Percentiles rank a stretch among this genome's conserved stretches.
These are phyloP conservation scores for Hordeum marinum DNA, from an alignment of 176 grass and related monocot genomes.

Conservation along the genomic window DNA sequence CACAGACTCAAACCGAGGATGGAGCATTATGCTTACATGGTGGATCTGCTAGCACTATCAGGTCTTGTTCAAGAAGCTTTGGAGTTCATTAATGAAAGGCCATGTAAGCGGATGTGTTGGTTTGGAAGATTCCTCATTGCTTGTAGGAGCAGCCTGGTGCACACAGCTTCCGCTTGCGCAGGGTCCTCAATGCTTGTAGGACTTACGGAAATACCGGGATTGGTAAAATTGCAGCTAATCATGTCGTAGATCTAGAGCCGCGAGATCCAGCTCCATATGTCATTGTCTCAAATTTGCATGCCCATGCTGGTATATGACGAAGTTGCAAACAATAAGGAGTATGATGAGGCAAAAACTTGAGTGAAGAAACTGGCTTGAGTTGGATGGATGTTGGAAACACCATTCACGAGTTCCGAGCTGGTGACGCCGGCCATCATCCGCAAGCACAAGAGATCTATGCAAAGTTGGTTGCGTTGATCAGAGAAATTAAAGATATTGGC, in stretches of 20 bases:
- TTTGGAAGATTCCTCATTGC: conserved; percentile 50
- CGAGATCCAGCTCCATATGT: conserved; percentile 74
- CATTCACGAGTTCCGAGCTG: conserved; percentile 69
- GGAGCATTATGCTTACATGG: conserved; percentile 87
- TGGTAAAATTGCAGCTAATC: conserved; percentile 54
- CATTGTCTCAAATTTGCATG: conserved; percentile 80
- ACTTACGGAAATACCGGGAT: conserved; percentile 46
- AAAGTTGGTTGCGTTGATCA: conserved; percentile 39
- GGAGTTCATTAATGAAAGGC: conserved; percentile 60
- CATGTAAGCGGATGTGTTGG: conserved; percentile 47
- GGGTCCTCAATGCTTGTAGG: conserved; percentile 56
- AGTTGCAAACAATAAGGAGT: conserved; percentile 55
- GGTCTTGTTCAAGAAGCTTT: conserved; percentile 58
- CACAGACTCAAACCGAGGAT: conserved; percentile 56
- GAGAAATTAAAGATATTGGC: conserved; percentile 55
- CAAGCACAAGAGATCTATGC: conserved; percentile 58
- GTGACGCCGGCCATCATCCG: conserved; percentile 64
- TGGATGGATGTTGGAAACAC: conserved; percentile 75
- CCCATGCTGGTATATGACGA: conserved; percentile 70
- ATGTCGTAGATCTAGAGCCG: conserved; percentile 45
- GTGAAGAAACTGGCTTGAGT: conserved; percentile 80
- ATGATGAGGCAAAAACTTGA: conserved; percentile 64
- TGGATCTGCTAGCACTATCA: conserved; percentile 71
- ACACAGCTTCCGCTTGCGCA: too few relatives aligned
- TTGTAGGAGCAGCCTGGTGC: too few relatives aligned